phyloP scores from a whole-genome alignment of 208 protist genomes.

The Sergeia podlipaevii region DNA sequence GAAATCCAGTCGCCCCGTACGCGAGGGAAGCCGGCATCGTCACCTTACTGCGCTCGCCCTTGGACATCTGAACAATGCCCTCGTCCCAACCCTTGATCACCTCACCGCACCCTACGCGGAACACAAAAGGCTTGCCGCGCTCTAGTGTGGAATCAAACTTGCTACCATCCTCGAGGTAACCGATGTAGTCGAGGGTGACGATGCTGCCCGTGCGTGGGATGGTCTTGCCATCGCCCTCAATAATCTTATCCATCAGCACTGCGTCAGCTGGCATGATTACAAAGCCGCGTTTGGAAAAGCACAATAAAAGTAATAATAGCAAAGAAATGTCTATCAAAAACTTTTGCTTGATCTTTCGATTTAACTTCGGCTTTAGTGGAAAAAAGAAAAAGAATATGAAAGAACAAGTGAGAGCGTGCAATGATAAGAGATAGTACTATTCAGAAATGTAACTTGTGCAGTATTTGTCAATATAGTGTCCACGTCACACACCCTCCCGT shows the following conservation, averaged over 20 bases:
- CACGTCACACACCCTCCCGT: too few species aligned
- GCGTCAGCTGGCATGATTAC: constrained; percentile 58
- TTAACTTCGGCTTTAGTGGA: neutral
- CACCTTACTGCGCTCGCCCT: constrained; percentile 90
- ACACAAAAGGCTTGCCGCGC: constrained; percentile 91
- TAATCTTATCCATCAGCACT: constrained; percentile 91
- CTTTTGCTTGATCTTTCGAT: too few species aligned
- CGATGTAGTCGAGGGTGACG: constrained; percentile 89
- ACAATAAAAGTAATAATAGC: neutral
- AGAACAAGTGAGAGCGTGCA: too few species aligned
- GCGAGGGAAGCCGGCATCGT: constrained; percentile 88
- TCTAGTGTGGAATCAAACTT: constrained; percentile 89
- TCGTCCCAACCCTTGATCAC: constrained; percentile 94
- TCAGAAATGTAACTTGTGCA: too few species aligned
- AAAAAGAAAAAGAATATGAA: constrained; percentile 10
- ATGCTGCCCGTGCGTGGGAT: constrained; percentile 79
- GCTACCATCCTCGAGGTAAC: constrained; percentile 72
- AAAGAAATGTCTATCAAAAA: too few species aligned
- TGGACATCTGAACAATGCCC: constrained; percentile 93
- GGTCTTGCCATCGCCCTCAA: constrained; percentile 91
- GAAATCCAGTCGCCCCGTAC: constrained; percentile 87
- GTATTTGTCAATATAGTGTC: too few species aligned
- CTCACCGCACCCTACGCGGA: constrained; percentile 89
- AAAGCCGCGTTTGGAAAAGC: neutral
- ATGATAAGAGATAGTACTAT: too few species aligned